Base-by-base conservation (phyloP, 1,284 basidiomycete species). In the Earliella scabrosa region DNA sequence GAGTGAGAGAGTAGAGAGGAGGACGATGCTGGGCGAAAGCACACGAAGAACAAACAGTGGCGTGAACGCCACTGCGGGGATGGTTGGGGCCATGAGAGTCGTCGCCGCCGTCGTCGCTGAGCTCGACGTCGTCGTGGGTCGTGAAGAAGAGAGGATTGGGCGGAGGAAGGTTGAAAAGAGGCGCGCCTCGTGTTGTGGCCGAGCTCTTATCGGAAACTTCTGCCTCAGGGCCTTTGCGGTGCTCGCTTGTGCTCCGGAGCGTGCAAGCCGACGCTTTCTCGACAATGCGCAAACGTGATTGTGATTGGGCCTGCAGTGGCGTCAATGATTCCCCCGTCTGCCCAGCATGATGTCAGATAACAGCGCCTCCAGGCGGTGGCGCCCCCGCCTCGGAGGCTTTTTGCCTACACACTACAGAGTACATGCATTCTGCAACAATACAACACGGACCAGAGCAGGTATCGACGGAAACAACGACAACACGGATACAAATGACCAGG, bases 11-110 rank as follows among this genome's bases (percentile, higher is more conserved):
- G 85, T 75, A 18, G 83, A 71, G 49, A 89, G 72, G 47, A 88
- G 71, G 32, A 90, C 80, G 55, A 87, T 68, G 53, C 80, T 74
- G 43, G 90, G 89, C 36, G 87, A 88, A 40, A 86, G 66, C 56
- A 89, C 72, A 63, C 87, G 81, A 46, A 88, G 73, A 54, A 79
- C 70, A 65, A 86, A 80, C 53, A 87, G 74, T 51, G 82, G 61
- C 46, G 61, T 56, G 23, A 62, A 44, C 11, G 59, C 59, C 59
- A 60, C 63, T 35, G 41, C 38, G n/a, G 58, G 35, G 24, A 56
- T 52, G 40, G 54, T 34, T 26, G 58, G 52, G 41, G 52, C 26
- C 56, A 63, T 60, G 48, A 54, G 60, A 49, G 56, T 67, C 58
- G 63, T 65, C 61, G 60, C 60, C 63, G 67, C 62, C 65, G 68